These are phyloP conservation scores for Coccomyxa sp. DNA, from an alignment of 139 green algal species.

Conservation along the genomic window DNA sequence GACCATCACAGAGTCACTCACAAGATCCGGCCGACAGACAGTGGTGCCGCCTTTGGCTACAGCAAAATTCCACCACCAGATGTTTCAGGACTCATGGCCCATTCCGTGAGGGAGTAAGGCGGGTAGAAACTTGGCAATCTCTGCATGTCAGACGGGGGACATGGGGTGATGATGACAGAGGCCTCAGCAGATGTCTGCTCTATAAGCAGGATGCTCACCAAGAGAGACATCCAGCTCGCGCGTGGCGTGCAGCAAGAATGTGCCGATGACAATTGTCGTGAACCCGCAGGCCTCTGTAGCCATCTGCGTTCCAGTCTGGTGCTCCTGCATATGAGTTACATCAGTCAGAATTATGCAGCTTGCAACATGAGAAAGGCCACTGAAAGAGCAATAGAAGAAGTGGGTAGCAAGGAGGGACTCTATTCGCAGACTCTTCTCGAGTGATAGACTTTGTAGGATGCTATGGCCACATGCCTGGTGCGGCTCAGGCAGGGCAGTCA, in stretches of 20 bases:
- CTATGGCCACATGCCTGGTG: not conserved
- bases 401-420: too few species aligned
- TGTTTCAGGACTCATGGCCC: too few species aligned
- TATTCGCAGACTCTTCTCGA: not conserved
- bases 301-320: slow-evolving; percentile 64
- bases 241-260: slow-evolving; percentile 90
- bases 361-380: too few species aligned
- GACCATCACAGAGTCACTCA: not conserved
- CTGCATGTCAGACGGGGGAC: too few species aligned
- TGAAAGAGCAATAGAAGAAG: too few species aligned
- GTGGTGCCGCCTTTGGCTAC: not conserved
- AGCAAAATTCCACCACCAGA: not conserved
- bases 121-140: too few species aligned
- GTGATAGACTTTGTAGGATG: not conserved
- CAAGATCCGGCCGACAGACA: too few species aligned
- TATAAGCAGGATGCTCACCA: not conserved
- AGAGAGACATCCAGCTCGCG: slow-evolving; percentile 64
- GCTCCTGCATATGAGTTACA: too few species aligned
- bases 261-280: slow-evolving; percentile 90
- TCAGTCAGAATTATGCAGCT: too few species aligned
- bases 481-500: not conserved
- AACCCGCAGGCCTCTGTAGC: slow-evolving; percentile 83
- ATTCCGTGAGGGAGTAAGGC: too few species aligned
- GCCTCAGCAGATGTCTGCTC: not conserved
- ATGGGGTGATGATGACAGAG: not conserved